Evolutionary conservation across 1,139 yeast species (phyloP), one percentile per base, ranked within the genome.

Genomic region (Hansenula sp.): DNA sequence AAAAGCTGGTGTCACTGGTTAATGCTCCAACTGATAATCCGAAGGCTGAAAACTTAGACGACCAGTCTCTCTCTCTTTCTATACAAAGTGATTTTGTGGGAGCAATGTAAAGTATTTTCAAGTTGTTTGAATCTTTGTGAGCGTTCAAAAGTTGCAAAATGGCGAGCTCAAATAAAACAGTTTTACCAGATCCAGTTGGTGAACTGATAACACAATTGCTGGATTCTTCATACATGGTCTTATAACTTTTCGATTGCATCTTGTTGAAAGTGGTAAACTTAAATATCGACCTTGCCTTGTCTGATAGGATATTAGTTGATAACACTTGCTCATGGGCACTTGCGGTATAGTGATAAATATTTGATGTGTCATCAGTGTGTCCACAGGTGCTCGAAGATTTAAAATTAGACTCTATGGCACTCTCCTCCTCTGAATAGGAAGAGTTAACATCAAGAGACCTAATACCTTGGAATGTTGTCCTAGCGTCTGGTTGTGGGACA

Each of bases 181-280:
- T 75, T 49, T 76, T 77, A 0, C 82, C 81, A 1, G 80, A 73
- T 0, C 82, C 81, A 0, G 81, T 73, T 0, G 82, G 82, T 3
- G 80, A 63, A 30, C 76, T 66, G 13, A 76, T 59, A 2, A 76
- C 72, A 45, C 73, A 68, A 45, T 73, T 76, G 17, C 58, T 47
- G n/a, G 58, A 51, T 2, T 54, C 38, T 3, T 61, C 48, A 48
- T 65, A 75, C 3, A 75, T 45, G 1, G 43, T 27, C 1, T 58
- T 42, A 45, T 71, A 74, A 2, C 74, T 65, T 36, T 57, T 61
- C 0, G 76, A 64, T 53, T 77, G 82, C 77, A 76, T 73, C 40
- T 51, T 57, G 46, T 76, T 76, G 50, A 76, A 75, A 12, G 52
- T 36, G 1, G 49, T 24, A 46, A 73, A 73, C 0, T 55, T 47